Conservation (phyloP, 345 rosid species). For the Eucalyptus marginata region DNA sequence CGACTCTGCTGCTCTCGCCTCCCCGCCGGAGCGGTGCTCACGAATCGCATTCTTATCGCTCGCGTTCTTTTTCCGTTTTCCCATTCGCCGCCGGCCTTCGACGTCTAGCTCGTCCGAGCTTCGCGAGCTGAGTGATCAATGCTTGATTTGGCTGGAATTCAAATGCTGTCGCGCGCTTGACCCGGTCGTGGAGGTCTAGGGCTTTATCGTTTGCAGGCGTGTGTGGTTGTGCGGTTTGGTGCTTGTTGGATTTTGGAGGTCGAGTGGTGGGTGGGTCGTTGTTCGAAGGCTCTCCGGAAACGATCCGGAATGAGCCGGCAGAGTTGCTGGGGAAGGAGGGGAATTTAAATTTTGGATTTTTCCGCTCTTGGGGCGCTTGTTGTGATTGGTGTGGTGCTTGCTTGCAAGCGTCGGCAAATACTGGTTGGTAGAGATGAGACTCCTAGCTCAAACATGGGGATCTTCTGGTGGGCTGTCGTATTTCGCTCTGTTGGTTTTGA, state of each 20-base stretch:
- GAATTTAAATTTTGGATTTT: background rate
- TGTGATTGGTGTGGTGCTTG: background rate
- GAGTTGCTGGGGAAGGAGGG: background rate
- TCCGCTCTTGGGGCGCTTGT: background rate
- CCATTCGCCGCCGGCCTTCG: background rate
- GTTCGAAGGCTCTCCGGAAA: background rate
- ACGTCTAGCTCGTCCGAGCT: background rate
- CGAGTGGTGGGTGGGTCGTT: background rate
- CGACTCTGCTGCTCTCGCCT: conserved; percentile 74
- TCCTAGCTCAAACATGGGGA: conserved; percentile 70
- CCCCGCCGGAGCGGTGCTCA: conserved; percentile 78
- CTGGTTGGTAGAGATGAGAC: conserved; percentile 6
- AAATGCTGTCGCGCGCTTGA: background rate
- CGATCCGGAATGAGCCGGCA: background rate
- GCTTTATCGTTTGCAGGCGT: background rate
- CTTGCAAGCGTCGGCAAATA: conserved; percentile 57
- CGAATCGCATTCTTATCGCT: background rate
- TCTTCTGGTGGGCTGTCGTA: conserved; percentile 26
- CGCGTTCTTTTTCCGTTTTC: background rate
- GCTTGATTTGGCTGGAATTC: background rate
- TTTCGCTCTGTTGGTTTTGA: background rate
- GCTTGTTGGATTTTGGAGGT: background rate
- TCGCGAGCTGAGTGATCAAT: background rate
- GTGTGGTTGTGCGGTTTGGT: background rate
- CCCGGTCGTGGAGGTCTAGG: background rate